These are phyloP conservation scores for Schizothecium vesticola DNA, from an alignment of 495 filamentous ascomycete genomes.

Conservation along the genomic window DNA sequence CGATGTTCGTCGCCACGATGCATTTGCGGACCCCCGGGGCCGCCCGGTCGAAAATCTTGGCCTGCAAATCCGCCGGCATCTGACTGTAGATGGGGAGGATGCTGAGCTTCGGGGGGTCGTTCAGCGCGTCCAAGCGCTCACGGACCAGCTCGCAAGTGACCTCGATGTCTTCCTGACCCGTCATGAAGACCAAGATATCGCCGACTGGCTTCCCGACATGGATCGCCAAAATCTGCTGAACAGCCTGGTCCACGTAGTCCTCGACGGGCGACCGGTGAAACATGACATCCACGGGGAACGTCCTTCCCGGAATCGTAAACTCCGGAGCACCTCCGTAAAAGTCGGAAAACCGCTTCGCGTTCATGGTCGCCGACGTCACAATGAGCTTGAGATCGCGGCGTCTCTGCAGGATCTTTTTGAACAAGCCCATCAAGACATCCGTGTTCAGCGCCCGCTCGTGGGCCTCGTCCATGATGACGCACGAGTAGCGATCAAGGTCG, in stretches of 20 bases:
- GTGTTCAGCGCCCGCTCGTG: constrained; percentile 97
- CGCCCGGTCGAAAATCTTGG: constrained; percentile 94
- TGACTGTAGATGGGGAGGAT: constrained; percentile 99
- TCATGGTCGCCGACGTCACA: constrained; percentile 98
- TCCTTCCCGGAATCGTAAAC: constrained; percentile 93
- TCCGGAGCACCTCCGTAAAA: constrained; percentile 98
- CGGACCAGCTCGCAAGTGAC: constrained; percentile 88
- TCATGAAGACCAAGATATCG: constrained; percentile 99
- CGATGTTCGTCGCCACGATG: constrained; percentile 98
- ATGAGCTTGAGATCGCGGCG: constrained; percentile 92
- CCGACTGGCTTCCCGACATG: constrained; percentile 88
- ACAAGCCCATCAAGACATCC: constrained; percentile 93
- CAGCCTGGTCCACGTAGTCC: constrained; percentile 95
- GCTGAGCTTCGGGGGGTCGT: constrained; percentile 89
- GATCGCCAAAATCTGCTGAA: constrained; percentile 95
- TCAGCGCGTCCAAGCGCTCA: constrained; percentile 83
- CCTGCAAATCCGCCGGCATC: constrained; percentile 97
- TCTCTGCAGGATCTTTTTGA: constrained; percentile 92
- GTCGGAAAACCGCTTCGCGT: constrained; percentile 88
- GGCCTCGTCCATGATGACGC: constrained; percentile 99
- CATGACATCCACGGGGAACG: constrained; percentile 95
- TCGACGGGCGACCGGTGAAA: constrained; percentile 93
- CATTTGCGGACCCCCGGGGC: constrained; percentile 89
- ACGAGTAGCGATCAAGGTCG: constrained; percentile 94
- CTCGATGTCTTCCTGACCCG: constrained; percentile 98